Conservation (phyloP, 208 protist species). For the Crithidia acanthocephali region DNA sequence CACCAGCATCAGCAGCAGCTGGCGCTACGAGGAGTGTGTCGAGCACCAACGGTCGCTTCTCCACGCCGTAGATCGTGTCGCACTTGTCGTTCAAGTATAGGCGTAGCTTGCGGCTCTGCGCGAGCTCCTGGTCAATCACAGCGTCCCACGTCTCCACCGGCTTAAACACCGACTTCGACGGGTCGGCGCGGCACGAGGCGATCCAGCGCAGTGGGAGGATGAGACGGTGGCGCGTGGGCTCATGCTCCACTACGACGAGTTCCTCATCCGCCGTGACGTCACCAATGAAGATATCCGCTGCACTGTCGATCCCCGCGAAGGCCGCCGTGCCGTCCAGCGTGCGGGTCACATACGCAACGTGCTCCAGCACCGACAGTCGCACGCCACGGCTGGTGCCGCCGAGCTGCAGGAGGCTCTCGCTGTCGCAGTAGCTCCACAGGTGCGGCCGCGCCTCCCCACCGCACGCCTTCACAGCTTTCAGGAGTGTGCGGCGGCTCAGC, state of each 20-base stretch:
- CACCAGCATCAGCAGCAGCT: neutral
- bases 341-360: slow-evolving; percentile 27
- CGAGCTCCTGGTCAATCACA: slow-evolving; percentile 48
- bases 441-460: slow-evolving; percentile 28
- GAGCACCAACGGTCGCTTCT: slow-evolving; percentile 54
- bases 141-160: slow-evolving; percentile 32
- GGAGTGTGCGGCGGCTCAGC: slow-evolving; percentile 14
- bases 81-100: slow-evolving; percentile 79
- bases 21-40: slow-evolving; percentile 30
- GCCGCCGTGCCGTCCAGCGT: slow-evolving; percentile 10
- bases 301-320: slow-evolving; percentile 15
- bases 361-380: slow-evolving; percentile 32
- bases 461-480: neutral
- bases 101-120: slow-evolving; percentile 63
- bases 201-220: slow-evolving; percentile 20
- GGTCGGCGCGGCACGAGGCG: neutral
- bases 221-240: slow-evolving; percentile 8
- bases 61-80: slow-evolving; percentile 55
- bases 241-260: slow-evolving; percentile 27
- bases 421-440: slow-evolving; percentile 33
- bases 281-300: slow-evolving; percentile 13
- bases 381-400: slow-evolving; percentile 12
- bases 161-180: slow-evolving; percentile 5
- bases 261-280: slow-evolving; percentile 14
- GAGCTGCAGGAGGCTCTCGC: slow-evolving; percentile 20